Base-by-base conservation (phyloP, 2,329 filamentous ascomycete genomes). In the Bipolaris victoriae region DNA sequence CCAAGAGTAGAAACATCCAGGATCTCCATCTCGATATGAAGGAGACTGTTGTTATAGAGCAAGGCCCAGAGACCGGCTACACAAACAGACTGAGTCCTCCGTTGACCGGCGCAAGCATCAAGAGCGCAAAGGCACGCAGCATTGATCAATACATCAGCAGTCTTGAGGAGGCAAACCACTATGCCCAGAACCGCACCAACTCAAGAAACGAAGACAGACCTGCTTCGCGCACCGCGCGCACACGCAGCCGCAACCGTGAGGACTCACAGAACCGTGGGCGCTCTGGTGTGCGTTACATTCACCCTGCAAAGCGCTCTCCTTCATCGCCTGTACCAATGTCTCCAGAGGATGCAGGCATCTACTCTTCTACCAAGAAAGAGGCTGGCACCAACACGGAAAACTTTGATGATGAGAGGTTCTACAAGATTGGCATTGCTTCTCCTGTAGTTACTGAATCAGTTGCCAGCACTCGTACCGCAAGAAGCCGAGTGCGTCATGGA, bases 251-350 rank as follows among this genome's bases (percentile, higher is more conserved):
- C 35, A 69, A 58, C 18, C 83, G 88, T 20, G 88, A 90, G 16
- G 75, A 76, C 10, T 92, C 91, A 0, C 85, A 89, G 63, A 89
- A 90, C 40, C 87, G 90, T 55, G 90, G 90, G 18, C 85, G 90
- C 60, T 83, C 83, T 22, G 80, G 84, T 11, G 82, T 85, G 43
- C 85, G 88, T 20, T 89, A 88, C 62, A 92, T 89, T 61, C 89
- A 87, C 70, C 86, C 90, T 16, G 86, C 88, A 11, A 96, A 97
- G 77, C 84, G 90, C 20, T 97, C 94, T 1, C 94, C 94, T 0
- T 96, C 92, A 1, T 97, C 94, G 0, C 94, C 94, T 0, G 84
- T 97, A 1, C 92, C 93, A 3, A 97, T 97, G 93, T 96, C 93
- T 3, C 92, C 92, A 0, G 91, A 97, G 67, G 92, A 97, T 68